Evolutionary conservation across 768 basidiomycete species (phyloP).

Genomic region (Podaxis sp.): DNA sequence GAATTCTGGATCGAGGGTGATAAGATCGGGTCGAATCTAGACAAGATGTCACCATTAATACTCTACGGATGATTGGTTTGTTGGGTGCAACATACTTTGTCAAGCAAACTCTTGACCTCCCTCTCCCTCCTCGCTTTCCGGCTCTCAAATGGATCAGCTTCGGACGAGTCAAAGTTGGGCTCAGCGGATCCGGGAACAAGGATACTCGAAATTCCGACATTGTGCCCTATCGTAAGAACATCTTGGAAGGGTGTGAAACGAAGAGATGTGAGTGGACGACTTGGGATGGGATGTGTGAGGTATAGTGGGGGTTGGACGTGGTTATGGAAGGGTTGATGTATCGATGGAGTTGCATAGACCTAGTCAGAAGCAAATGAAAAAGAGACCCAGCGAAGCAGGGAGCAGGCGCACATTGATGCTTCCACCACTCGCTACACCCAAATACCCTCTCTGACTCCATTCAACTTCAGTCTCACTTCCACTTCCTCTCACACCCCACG

Average conservation of each 20-base stretch:
- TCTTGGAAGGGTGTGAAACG: conserved; percentile 92
- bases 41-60: neutral
- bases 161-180: conserved; percentile 89
- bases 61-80: neutral
- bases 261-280: conserved; percentile 70
- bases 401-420: conserved; percentile 67
- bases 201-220: conserved; percentile 76
- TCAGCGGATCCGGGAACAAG: conserved; percentile 93
- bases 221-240: conserved; percentile 77
- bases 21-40: conserved; percentile 91
- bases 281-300: conserved; percentile 82
- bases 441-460: conserved; percentile 84
- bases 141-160: conserved; percentile 95
- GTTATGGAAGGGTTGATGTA: conserved; percentile 53
- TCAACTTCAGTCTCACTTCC: conserved; percentile 58
- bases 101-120: conserved; percentile 87
- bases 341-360: conserved; percentile 73
- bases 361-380: conserved; percentile 27
- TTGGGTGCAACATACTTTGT: conserved; percentile 58
- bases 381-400: neutral
- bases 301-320: conserved; percentile 76
- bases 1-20: conserved; percentile 78
- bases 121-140: conserved; percentile 79
- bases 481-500: conserved; percentile 71
- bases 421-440: conserved; percentile 82